Percentiles rank a stretch among this genome's conserved stretches.
Conservation (phyloP, 2,329 filamentous ascomycete genomes). For the Simplicillium sp. region DNA sequence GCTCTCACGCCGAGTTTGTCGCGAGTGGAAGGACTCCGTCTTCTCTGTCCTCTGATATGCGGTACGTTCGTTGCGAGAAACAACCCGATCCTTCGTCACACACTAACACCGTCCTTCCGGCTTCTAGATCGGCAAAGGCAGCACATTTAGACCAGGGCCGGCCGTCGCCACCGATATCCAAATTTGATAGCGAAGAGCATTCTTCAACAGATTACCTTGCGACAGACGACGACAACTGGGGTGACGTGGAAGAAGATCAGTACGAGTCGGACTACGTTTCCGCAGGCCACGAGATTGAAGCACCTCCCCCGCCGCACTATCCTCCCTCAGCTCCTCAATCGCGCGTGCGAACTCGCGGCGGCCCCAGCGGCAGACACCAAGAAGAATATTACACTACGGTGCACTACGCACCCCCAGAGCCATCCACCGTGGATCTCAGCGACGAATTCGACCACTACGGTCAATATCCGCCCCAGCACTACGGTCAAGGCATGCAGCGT, state of each 20-base stretch:
- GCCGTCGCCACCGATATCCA: not conserved
- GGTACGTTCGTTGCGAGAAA: no score
- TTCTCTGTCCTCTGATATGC: no score
- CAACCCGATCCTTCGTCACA: no score
- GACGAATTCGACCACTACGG: conserved; percentile 50
- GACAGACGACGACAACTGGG: not conserved
- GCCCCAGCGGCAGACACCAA: conserved; percentile 18
- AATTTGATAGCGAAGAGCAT: not conserved
- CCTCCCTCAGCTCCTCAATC: conserved; percentile 10
- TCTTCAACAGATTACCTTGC: not conserved
- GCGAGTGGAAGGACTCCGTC: no score
- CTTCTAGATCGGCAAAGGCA: no score
- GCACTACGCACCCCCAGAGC: conserved; percentile 32
- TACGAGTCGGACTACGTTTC: no score
- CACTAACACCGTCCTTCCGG: no score
- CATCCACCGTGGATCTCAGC: conserved; percentile 54
- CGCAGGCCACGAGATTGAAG: no score
- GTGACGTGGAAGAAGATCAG: no score
- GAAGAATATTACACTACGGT: conserved; percentile 31
- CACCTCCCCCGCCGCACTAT: conserved; percentile 23
- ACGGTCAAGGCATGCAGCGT: conserved; percentile 6
- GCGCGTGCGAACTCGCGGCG: conserved; percentile 24
- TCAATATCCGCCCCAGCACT: conserved; percentile 15
- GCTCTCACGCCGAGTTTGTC: no score
- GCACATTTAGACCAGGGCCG: no score